These are phyloP conservation scores for Solanum sitiens DNA, from an alignment of 257 asterid genomes.

Conservation along the genomic window DNA sequence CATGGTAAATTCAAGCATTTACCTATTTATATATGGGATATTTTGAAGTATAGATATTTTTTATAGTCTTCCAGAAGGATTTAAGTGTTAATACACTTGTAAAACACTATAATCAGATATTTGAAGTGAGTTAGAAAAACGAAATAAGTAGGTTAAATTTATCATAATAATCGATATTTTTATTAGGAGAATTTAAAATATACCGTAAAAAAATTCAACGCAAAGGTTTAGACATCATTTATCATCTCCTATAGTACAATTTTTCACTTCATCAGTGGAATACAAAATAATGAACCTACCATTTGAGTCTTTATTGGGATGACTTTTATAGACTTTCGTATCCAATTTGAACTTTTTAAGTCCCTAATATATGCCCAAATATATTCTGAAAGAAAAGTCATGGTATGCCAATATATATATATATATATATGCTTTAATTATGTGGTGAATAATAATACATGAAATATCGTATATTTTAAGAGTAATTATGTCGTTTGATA, in stretches of 20 bases:
- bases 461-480: background rate
- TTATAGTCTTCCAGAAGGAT: background rate
- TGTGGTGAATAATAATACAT: background rate
- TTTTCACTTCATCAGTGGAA: background rate
- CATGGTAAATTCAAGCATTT: background rate
- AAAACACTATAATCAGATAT: background rate
- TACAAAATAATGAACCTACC: background rate
- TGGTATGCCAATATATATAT: background rate
- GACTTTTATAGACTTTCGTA: background rate
- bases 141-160: background rate
- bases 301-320: background rate
- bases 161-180: background rate
- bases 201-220: accelerated
- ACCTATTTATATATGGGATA: background rate
- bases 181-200: background rate
- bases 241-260: background rate
- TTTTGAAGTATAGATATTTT: background rate
- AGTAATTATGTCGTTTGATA: background rate
- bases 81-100: background rate
- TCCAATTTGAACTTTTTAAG: background rate
- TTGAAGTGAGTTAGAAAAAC: background rate
- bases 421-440: background rate
- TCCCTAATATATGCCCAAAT: background rate
- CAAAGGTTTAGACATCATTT: background rate
- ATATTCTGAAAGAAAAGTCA: background rate